Evolutionary conservation across 1,139 yeast species (phyloP), one percentile per base, ranked within the genome.

Genomic region (Sugiyamaella grinbergsii): DNA sequence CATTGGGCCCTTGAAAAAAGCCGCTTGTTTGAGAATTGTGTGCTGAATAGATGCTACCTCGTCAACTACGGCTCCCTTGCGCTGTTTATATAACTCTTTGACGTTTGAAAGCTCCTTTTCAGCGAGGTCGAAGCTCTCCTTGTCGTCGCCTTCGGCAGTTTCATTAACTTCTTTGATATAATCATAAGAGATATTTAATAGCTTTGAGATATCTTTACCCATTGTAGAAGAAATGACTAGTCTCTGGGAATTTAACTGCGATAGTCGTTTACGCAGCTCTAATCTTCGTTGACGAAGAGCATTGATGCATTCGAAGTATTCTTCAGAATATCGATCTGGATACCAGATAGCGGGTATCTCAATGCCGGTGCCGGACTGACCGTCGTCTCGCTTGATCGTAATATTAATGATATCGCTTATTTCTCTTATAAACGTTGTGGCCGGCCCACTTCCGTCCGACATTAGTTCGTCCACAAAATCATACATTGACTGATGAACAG

Each of bases 261-360:
- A 50, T 11, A 49, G 20, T 23, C 46, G 34, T 16, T 39, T 44
- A 23, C 45, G 47, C 23, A 44, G 31, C 1, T 38, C 39, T 13
- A 15, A 61, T 58, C 47, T 69, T 61, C 23, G 61, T 61, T 6
- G 62, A 63, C 50, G 42, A 0, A 68, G 44, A 3, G 59, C 55
- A 5, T 50, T 43, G 26, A 70, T 55, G 5, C 58, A 54, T 0
- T 58, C 56, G 15, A 55, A 57, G 28, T 66, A 64, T 13, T 67
- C 68, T 19, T 60, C 52, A 0, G 75, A 63, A 58, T 74, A 78
- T 5, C 79, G 63, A 50, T 75, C 78, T 0, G 81, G 81, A 50
- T 73, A 77, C 60, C 77, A 72, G 11, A 55, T 56, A 4, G 66
- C 62, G 1, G 70, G 69, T 15, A 75, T 44, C 10, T 61, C 59